Evolutionary conservation across 345 rosid species (phyloP).

Genomic region (Kernera saxatilis): DNA sequence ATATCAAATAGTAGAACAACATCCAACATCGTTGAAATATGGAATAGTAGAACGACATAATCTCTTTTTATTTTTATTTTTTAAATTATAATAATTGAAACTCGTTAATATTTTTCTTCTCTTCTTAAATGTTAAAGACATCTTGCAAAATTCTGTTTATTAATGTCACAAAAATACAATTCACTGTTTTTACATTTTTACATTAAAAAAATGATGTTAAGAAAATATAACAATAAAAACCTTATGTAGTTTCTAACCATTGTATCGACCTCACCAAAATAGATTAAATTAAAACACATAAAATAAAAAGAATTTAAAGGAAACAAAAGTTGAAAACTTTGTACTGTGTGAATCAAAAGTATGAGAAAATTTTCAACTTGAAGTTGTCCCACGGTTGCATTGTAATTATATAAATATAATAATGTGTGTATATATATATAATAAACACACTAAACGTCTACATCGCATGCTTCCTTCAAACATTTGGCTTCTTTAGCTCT

Average conservation of each 20-base stretch:
- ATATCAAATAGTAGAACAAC: neutral
- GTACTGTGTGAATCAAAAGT: conserved; percentile 9
- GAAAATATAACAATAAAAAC: no score
- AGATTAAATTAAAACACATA: neutral
- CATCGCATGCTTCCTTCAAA: conserved; percentile 20
- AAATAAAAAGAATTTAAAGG: neutral
- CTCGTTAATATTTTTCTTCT: neutral
- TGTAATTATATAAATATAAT: neutral
- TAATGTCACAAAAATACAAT: no score
- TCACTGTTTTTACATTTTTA: neutral
- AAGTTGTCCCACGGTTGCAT: conserved; percentile 31
- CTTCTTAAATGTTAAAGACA: neutral
- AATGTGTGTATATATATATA: neutral
- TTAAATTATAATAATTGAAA: neutral
- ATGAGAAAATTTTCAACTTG: conserved; percentile 16
- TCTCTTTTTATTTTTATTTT: neutral
- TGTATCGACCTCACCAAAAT: neutral
- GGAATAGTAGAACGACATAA: neutral
- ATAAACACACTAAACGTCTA: conserved; percentile 6
- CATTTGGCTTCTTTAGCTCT: conserved; percentile 20
- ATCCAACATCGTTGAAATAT: no score
- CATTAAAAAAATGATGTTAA: no score
- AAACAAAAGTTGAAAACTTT: conserved; percentile 4
- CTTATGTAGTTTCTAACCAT: neutral
- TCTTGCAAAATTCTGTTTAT: neutral